Evolutionary conservation across 768 basidiomycete species (phyloP), one percentile per base, ranked within the genome.

Genomic region (Trametes meyenii): DNA sequence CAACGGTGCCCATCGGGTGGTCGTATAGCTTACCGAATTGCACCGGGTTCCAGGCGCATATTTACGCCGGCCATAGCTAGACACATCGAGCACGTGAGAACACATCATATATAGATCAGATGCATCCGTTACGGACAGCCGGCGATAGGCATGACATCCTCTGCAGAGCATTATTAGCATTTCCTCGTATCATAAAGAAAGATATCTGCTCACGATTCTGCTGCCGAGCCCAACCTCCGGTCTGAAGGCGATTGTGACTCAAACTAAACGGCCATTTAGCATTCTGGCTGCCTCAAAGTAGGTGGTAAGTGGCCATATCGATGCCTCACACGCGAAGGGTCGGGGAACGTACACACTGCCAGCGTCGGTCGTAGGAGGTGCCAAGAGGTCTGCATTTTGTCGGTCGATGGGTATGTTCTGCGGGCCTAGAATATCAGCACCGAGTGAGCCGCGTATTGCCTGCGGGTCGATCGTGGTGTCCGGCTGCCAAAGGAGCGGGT

Each of bases 181-280:
- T 26, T 11, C 21, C 7, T 38, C 13, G 19, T 0, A 14, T 6
- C 13, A 1, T 17, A 11, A 35, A 11, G 14, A 49, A 12, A 16
- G 7, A 46, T 42, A 39, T 17, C 4, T 12, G 39, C 78, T 16
- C 55, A 82, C 86, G 58, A 58, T 84, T 88, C 69, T 86, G 80
- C 64, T 85, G 78, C 43, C 85, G 77, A 33, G 86, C 82, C 86
- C 86, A 88, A 5, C 87, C 87, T 17, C 85, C 87, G 6, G 77
- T 76, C 53, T 81, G 79, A 1, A 88, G 65, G 23, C 84, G 82
- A 66, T 79, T 86, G 67, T 85, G 85, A 60, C 85, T 86, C n/a
- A 85, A 68, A 53, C 80, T 74, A 67, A 87, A 85, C 0, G 85
- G 81, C 87, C 87, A 88, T 65, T 87, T 87, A 62, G 78, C 78